Percentiles rank a stretch among this genome's conserved stretches.
Conservation (phyloP, 768 basidiomycete genomes). For the Tephrocybe sp. region DNA sequence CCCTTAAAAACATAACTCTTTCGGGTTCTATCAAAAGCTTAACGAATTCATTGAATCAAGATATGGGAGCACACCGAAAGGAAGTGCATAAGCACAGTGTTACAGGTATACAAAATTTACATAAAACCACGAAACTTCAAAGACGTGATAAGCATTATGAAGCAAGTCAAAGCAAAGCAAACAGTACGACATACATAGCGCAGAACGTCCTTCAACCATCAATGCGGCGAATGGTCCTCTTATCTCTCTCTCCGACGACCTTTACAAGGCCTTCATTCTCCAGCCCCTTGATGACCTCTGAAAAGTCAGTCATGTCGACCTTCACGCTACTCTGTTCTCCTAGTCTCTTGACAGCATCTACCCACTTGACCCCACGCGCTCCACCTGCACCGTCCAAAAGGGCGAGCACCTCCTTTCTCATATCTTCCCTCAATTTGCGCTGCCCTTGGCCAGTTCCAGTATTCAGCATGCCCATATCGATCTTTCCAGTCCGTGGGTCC, state of each 20-base stretch:
- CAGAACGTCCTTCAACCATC: conserved; percentile 33
- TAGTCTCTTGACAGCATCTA: conserved; percentile 74
- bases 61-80: too few relatives aligned
- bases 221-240: conserved; percentile 71
- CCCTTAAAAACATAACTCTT: too few relatives aligned
- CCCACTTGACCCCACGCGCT: conserved; percentile 71
- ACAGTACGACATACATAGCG: too few relatives aligned
- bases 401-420: conserved; percentile 75
- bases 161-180: too few relatives aligned
- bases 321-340: conserved; percentile 82
- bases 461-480: conserved; percentile 93
- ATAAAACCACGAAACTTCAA: not conserved
- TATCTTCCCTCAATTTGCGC: conserved; percentile 82
- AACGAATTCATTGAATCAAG: too few relatives aligned
- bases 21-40: too few relatives aligned
- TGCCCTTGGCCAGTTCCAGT: conserved; percentile 90
- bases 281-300: conserved; percentile 69
- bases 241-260: conserved; percentile 84
- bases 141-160: too few relatives aligned
- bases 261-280: conserved; percentile 87
- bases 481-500: conserved; percentile 95
- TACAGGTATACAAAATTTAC: not conserved
- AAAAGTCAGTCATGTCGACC: conserved; percentile 78
- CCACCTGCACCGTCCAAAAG: conserved; percentile 57
- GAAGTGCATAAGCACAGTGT: not conserved